phyloP scores from a whole-genome alignment of 805 yeast species.

The Saturnispora ahearnii region DNA sequence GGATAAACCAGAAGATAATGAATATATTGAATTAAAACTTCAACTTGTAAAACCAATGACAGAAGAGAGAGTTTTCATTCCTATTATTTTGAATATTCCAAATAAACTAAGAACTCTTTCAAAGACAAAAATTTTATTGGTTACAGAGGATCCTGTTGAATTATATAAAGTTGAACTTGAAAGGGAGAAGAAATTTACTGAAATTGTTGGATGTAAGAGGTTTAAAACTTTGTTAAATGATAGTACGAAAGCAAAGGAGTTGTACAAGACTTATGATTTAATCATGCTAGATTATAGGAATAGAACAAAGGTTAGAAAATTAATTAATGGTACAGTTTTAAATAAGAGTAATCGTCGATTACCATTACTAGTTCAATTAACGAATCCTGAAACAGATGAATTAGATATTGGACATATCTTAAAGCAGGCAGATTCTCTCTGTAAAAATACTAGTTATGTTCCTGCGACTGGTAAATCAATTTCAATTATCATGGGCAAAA shows the following conservation, averaged over 20 bases:
- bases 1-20: slow-evolving; percentile 17
- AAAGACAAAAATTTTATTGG: slow-evolving; percentile 44
- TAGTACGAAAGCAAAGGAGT: slow-evolving; percentile 36
- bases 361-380: slow-evolving; percentile 63
- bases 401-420: slow-evolving; percentile 59
- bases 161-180: slow-evolving; percentile 42
- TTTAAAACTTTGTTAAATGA: slow-evolving; percentile 38
- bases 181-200: slow-evolving; percentile 48
- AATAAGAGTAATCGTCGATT: slow-evolving; percentile 55
- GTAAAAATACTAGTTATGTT: slow-evolving; percentile 52
- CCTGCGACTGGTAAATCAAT: slow-evolving; percentile 54
- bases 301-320: slow-evolving; percentile 47
- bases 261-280: slow-evolving; percentile 55
- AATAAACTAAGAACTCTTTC: slow-evolving; percentile 41
- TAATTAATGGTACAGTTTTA: slow-evolving; percentile 49
- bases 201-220: slow-evolving; percentile 51
- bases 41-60: slow-evolving; percentile 40
- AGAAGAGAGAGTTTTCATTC: slow-evolving; percentile 38
- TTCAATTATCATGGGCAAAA: slow-evolving; percentile 50
- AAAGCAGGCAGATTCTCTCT: slow-evolving; percentile 56
- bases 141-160: slow-evolving; percentile 68
- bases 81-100: slow-evolving; percentile 52
- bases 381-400: slow-evolving; percentile 39
- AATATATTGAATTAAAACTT: slow-evolving; percentile 35
- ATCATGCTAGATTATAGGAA: slow-evolving; percentile 64